Conservation (phyloP, 805 yeast species). For the Komagataella kurtzmanii region DNA sequence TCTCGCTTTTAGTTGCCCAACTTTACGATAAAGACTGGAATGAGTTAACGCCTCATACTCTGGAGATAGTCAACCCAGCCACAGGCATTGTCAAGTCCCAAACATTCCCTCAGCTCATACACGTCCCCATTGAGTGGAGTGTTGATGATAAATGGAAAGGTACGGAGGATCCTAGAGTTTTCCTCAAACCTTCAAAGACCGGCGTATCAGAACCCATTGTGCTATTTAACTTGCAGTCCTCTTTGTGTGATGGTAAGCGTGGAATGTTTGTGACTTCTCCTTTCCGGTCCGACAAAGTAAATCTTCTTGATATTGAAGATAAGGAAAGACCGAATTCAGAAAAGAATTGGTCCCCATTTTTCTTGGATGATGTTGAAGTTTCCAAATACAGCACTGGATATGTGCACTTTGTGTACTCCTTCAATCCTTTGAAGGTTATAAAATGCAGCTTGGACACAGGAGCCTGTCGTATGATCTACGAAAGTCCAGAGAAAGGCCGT, state of each 20-base stretch:
- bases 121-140: background rate
- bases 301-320: conserved; percentile 3
- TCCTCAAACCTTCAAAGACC: conserved; percentile 10
- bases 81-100: background rate
- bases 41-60: conserved; percentile 11
- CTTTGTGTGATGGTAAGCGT: conserved; percentile 3
- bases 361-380: conserved; percentile 4
- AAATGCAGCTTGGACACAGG: conserved; percentile 7
- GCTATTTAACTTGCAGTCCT: conserved; percentile 15
- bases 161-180: conserved; percentile 27
- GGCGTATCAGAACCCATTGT: conserved; percentile 27
- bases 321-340: conserved; percentile 3
- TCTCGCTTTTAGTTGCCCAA: conserved; percentile 13
- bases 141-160: conserved; percentile 11
- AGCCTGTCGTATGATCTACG: conserved; percentile 4
- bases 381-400: conserved; percentile 2
- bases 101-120: conserved; percentile 2
- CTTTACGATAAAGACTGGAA: conserved; percentile 23
- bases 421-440: conserved; percentile 7
- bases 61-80: background rate
- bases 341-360: conserved; percentile 16
- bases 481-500: conserved; percentile 1
- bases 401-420: conserved; percentile 6
- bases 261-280: conserved; percentile 8
- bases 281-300: conserved; percentile 3